Conservation (phyloP, 164 flowering plant genomes). For the Macadamia integrifolia region DNA sequence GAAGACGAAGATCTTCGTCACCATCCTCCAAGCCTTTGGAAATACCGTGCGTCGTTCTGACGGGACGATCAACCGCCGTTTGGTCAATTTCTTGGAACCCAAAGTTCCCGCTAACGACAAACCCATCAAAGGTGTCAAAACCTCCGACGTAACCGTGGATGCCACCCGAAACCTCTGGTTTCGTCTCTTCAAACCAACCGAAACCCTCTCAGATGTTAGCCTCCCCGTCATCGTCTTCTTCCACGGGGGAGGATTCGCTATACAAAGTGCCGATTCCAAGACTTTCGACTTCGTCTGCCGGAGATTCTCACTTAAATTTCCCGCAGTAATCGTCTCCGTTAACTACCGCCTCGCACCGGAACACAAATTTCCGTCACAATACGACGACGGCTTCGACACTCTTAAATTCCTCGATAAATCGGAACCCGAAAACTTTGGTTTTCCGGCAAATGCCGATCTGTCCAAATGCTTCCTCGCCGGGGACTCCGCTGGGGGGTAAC, state of each 20-base stretch:
- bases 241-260: slow-evolving; percentile 27
- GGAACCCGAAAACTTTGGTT: not conserved
- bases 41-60: slow-evolving; percentile 14
- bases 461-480: slow-evolving; percentile 35
- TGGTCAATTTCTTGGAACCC: slow-evolving; percentile 10
- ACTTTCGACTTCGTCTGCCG: slow-evolving; percentile 19
- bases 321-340: slow-evolving; percentile 33
- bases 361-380: slow-evolving; percentile 22
- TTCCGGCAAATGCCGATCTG: slow-evolving; percentile 21
- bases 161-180: slow-evolving; percentile 25
- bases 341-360: slow-evolving; percentile 39
- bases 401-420: slow-evolving; percentile 15
- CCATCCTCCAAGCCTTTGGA: not conserved
- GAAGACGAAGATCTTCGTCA: slow-evolving; percentile 1
- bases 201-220: not conserved
- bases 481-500: slow-evolving; percentile 64
- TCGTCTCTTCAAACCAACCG: slow-evolving; percentile 25
- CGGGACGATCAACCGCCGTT: slow-evolving; percentile 20
- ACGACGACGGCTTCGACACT: slow-evolving; percentile 34
- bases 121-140: slow-evolving; percentile 10
- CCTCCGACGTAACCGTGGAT: slow-evolving; percentile 22
- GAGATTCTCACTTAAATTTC: slow-evolving; percentile 11
- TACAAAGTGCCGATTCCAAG: slow-evolving; percentile 9
- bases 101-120: not conserved
- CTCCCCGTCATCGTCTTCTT: slow-evolving; percentile 31